These are phyloP conservation scores for Phytopythium litorale DNA, from an alignment of 352 stramenopile species.

Conservation along the genomic window DNA sequence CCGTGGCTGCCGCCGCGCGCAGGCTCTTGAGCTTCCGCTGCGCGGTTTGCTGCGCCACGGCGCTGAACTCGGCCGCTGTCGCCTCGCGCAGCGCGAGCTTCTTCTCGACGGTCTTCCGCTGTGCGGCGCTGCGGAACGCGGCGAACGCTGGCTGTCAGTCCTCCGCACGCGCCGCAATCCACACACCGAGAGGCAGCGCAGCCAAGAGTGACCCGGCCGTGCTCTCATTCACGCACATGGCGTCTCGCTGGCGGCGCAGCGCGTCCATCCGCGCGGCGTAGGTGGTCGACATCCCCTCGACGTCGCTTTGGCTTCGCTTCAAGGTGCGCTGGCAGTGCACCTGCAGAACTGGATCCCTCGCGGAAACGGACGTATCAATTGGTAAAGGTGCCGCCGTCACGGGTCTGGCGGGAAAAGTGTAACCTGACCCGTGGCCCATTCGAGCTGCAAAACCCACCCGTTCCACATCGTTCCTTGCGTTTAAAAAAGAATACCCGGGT, in stretches of 20 bases:
- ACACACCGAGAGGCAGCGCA: neutral
- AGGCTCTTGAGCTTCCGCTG: conserved; percentile 62
- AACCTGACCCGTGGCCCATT: too few species aligned
- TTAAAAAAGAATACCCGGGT: too few species aligned
- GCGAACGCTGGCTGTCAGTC: neutral
- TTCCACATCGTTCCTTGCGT: too few species aligned
- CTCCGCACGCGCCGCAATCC: neutral
- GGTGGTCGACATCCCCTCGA: conserved; percentile 52
- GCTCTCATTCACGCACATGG: conserved; percentile 30
- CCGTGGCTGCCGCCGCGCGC: conserved; percentile 28
- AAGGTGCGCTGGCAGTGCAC: neutral
- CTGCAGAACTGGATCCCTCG: too few species aligned
- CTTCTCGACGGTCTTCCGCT: conserved; percentile 65
- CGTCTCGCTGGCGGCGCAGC: conserved; percentile 46
- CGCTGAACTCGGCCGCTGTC: conserved; percentile 73
- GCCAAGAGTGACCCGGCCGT: neutral
- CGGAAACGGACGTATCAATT: too few species aligned
- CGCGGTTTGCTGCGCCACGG: conserved; percentile 54
- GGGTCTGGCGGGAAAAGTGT: too few species aligned
- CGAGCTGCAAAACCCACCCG: too few species aligned
- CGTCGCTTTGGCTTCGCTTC: conserved; percentile 4
- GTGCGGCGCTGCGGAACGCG: conserved; percentile 28
- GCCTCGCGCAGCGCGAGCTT: conserved; percentile 63
- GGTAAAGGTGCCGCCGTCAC: too few species aligned
- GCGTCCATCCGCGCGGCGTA: conserved; percentile 61